phyloP scores from a whole-genome alignment of 1,284 basidiomycete species.

The Xerocomus cyaneibrunnescens region DNA sequence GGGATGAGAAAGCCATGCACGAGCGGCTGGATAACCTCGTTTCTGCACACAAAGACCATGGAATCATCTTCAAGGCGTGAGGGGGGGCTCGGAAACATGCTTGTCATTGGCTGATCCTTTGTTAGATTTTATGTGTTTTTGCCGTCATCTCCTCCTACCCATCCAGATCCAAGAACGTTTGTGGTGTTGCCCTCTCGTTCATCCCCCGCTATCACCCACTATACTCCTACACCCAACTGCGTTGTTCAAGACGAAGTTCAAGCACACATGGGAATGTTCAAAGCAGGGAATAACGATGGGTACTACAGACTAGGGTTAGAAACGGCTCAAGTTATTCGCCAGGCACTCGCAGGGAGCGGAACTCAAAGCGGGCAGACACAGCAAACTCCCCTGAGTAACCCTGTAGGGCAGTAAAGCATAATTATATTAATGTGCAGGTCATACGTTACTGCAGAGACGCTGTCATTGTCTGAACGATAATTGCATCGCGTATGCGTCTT shows the following conservation, averaged over 20 bases:
- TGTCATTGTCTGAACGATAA: constrained; percentile 51
- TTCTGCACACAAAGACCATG: constrained; percentile 56
- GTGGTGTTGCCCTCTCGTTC: constrained; percentile 64
- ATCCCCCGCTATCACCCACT: constrained; percentile 53
- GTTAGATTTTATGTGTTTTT: constrained; percentile 76
- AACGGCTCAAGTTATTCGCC: constrained; percentile 58
- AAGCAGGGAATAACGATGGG: constrained; percentile 78
- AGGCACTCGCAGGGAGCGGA: constrained; percentile 43
- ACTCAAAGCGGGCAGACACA: background rate
- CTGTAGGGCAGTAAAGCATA: constrained; percentile 1
- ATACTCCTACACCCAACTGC: constrained; percentile 62
- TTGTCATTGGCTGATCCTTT: constrained; percentile 10
- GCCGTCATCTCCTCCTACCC: constrained; percentile 57
- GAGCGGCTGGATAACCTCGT: constrained; percentile 64
- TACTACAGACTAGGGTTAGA: constrained; percentile 84
- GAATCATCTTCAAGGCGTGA: constrained; percentile 75
- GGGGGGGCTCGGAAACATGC: constrained; percentile 31
- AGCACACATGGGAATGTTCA: constrained; percentile 91
- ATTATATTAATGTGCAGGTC: constrained; percentile 5
- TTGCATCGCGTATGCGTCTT: constrained; percentile 90
- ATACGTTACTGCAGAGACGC: constrained; percentile 4
- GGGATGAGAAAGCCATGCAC: constrained; percentile 73
- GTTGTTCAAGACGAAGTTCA: constrained; percentile 77
- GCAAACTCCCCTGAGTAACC: background rate
- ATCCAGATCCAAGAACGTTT: constrained; percentile 66